Conservation (phyloP, 805 yeast species). For the Candida krabiensis region DNA sequence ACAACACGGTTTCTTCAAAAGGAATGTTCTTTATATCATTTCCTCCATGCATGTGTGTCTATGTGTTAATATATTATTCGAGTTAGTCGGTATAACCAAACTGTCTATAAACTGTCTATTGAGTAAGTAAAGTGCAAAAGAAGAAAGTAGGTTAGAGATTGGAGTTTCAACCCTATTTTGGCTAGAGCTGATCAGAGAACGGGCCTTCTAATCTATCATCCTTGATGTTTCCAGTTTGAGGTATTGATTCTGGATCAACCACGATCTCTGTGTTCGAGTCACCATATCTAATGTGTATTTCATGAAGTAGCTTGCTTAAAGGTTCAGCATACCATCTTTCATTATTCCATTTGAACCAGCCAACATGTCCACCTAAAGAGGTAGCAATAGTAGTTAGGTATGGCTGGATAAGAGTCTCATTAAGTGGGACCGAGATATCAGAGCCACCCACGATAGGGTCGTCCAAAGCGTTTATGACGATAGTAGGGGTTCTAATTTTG, state of each 20-base stretch:
- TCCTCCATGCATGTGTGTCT: too few relatives aligned
- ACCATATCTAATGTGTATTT: constrained; percentile 19
- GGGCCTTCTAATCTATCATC: constrained; percentile 21
- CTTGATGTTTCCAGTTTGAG: constrained; percentile 10
- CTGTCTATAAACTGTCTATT: too few relatives aligned
- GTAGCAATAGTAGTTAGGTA: constrained; percentile 58
- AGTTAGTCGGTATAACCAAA: too few relatives aligned
- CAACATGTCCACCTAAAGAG: constrained; percentile 77
- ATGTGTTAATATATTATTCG: constrained; percentile 4
- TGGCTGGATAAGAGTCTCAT: constrained; percentile 57
- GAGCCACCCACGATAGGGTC: constrained; percentile 68
- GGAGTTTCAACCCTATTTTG: too few relatives aligned
- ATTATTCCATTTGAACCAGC: constrained; percentile 65
- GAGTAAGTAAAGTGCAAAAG: too few relatives aligned
- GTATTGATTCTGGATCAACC: constrained; percentile 13
- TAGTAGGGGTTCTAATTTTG: constrained; percentile 58
- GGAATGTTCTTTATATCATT: too few relatives aligned
- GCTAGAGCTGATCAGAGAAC: constrained; percentile 1
- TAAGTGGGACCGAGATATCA: constrained; percentile 46
- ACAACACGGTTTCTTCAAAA: too few relatives aligned
- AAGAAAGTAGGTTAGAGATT: too few relatives aligned
- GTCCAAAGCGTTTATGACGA: constrained; percentile 65
- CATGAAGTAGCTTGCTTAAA: constrained; percentile 37
- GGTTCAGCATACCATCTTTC: constrained; percentile 67
- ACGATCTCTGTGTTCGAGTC: background rate